Evolutionary conservation across 768 basidiomycete species (phyloP).

Genomic region (Suillus subluteus): DNA sequence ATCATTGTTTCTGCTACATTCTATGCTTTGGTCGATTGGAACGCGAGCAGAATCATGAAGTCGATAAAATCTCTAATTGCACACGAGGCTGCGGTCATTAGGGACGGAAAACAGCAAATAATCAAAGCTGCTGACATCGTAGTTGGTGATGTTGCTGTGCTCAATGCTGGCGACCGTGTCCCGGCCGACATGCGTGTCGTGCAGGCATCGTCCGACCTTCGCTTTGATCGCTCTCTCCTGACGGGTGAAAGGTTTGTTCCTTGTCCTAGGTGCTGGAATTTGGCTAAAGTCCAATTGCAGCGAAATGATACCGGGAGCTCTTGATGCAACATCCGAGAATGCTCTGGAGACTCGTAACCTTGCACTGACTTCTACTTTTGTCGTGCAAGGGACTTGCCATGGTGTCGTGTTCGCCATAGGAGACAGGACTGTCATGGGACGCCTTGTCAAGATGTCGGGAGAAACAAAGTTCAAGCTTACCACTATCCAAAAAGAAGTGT

Average conservation of each 20-base stretch:
- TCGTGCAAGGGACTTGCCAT: slow-evolving; percentile 52
- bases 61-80: slow-evolving; percentile 45
- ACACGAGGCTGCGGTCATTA: slow-evolving; percentile 48
- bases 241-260: slow-evolving; percentile 57
- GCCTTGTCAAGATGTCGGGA: slow-evolving; percentile 43
- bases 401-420: slow-evolving; percentile 54
- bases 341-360: slow-evolving; percentile 55
- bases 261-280: slow-evolving; percentile 31
- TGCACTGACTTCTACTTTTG: slow-evolving; percentile 33
- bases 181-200: slow-evolving; percentile 75
- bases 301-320: slow-evolving; percentile 37
- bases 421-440: slow-evolving; percentile 52
- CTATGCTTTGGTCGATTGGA: slow-evolving; percentile 18
- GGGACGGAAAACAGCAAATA: slow-evolving; percentile 46
- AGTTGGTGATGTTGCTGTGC: slow-evolving; percentile 66
- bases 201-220: slow-evolving; percentile 56
- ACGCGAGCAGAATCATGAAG: slow-evolving; percentile 44
- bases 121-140: slow-evolving; percentile 65
- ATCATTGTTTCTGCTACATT: slow-evolving; percentile 48
- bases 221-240: slow-evolving; percentile 66
- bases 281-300: slow-evolving; percentile 15
- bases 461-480: slow-evolving; percentile 41
- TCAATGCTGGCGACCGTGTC: slow-evolving; percentile 67
- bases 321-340: slow-evolving; percentile 47
- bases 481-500: slow-evolving; percentile 14